Conservation (phyloP, 108 stramenopile genomes). For the Discostella pseudostelligera region DNA sequence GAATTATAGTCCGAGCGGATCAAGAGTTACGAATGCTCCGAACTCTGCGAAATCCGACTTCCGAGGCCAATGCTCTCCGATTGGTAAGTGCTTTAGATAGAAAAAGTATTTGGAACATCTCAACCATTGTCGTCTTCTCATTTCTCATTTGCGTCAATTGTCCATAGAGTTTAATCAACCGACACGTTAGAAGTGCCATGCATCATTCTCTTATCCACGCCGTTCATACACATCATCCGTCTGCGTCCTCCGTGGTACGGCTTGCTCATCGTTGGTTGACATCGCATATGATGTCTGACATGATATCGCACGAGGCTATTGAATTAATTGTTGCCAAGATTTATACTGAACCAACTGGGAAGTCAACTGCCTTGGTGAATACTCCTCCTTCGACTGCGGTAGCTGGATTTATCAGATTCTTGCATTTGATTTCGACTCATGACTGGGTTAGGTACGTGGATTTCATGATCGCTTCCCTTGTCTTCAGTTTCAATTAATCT, state of each 20-base stretch:
- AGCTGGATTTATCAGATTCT: conserved; percentile 69
- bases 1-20: conserved; percentile 78
- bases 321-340: conserved; percentile 83
- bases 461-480: neutral
- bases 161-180: conserved; percentile 44
- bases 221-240: conserved; percentile 75
- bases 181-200: conserved; percentile 63
- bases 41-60: conserved; percentile 53
- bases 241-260: conserved; percentile 68
- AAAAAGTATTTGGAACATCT: neutral
- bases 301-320: conserved; percentile 66
- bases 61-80: conserved; percentile 50
- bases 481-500: neutral
- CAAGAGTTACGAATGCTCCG: conserved; percentile 73
- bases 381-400: conserved; percentile 58
- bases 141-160: neutral
- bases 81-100: conserved; percentile 14
- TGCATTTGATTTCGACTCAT: conserved; percentile 65
- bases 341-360: conserved; percentile 53
- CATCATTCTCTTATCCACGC: conserved; percentile 83
- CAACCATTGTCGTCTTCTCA: neutral
- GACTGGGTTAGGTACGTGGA: conserved; percentile 71
- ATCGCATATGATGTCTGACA: conserved; percentile 76
- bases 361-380: conserved; percentile 12
- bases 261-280: conserved; percentile 74